Base-by-base conservation (phyloP, 1,284 basidiomycete species). In the Meira nashicola region DNA sequence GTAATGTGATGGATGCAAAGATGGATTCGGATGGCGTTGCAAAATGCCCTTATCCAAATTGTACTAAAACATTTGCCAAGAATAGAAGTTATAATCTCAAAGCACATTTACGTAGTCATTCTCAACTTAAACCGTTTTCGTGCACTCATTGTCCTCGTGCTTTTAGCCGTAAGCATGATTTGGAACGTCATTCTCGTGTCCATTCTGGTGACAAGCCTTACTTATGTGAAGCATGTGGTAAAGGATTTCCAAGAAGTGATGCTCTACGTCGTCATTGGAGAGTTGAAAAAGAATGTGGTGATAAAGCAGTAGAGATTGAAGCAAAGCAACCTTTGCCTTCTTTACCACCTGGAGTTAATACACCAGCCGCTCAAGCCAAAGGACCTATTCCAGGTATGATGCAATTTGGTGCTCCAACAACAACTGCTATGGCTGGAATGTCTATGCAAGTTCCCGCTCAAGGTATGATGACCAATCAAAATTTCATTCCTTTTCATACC, bases 121-220 rank as follows among this genome's bases (percentile, higher is more conserved):
- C 69, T 57, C 71, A 73, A 50, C 61, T 70, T 54, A 70, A 73
- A 53, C 73, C 75, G 9, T 77, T 76, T 57, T 64, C 66, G 11
- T 77, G 75, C 59, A 38, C 64, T n/a, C 66, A 68, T 41, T 77
- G 75, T 48, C 68, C 73, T 10, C 62, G 73, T 12, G 71, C 75
- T 10, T 77, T 77, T 51, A 67, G 67, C 39, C 65, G 75, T 28
- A 77, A 75, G 57, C 75, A 77, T 60, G 75, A 77, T 55, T 59
- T 77, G 39, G 75, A 76, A 61, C 58, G 75, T 21, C 75, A 77
- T 56, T 70, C 74, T 17, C 66, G 75, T 9, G 74, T 76, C 1
- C 75, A 76, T 41, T 73, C 73, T 15, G 76, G 76, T 40, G 76
- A 78, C 59, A 73, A 74, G 58, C 76, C 76, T 15, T 78, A 78